Conservation (phyloP, 169 alveolate genomes). For the Cryptosporidium ubiquitum region DNA sequence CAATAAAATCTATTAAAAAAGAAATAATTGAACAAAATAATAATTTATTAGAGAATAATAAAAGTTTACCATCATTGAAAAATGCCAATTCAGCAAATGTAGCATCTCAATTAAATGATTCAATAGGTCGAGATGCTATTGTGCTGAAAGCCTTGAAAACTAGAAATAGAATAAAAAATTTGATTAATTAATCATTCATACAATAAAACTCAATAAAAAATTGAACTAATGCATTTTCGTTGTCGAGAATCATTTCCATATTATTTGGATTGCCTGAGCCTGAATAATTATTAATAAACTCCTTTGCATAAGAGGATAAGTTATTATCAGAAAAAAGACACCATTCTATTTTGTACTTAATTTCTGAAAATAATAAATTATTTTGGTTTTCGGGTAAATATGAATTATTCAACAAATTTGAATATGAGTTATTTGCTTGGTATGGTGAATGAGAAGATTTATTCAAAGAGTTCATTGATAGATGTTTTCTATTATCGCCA, state of each 20-base stretch:
- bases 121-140: constrained; percentile 60
- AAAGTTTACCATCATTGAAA: not conserved
- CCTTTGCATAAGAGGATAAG: not conserved
- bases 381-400: not conserved
- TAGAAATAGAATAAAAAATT: constrained; percentile 53
- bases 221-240: constrained; percentile 7
- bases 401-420: not conserved
- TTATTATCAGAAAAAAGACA: not conserved
- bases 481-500: constrained; percentile 24
- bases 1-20: not conserved
- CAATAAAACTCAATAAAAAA: constrained; percentile 30
- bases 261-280: constrained; percentile 14
- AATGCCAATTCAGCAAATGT: not conserved
- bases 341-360: constrained; percentile 60
- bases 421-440: not conserved
- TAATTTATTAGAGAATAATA: not conserved
- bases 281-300: constrained; percentile 17
- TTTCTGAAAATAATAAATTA: not conserved
- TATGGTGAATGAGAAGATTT: not conserved
- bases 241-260: constrained; percentile 38
- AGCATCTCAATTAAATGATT: constrained; percentile 30
- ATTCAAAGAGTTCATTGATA: constrained; percentile 4
- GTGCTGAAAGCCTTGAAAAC: constrained; percentile 61
- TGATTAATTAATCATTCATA: constrained; percentile 31
- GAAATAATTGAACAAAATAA: not conserved